Evolutionary conservation across 108 stramenopile genomes (phyloP).

Genomic region (Nitzschia putrida): DNA sequence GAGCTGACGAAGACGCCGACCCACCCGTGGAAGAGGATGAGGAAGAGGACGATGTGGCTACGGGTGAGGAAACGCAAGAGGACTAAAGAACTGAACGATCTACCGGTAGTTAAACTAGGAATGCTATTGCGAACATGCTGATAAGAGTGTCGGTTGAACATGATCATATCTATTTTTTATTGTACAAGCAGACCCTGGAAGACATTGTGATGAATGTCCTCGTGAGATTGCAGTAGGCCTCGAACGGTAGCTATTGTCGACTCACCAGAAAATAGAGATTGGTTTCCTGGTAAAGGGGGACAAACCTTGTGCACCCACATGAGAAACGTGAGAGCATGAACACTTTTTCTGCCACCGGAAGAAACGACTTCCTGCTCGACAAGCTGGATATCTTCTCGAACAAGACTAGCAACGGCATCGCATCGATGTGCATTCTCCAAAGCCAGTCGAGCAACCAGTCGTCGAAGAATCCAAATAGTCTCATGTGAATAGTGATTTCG

Average conservation of each 20-base stretch:
- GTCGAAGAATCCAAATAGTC: slow-evolving; percentile 34
- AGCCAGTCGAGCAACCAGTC: slow-evolving; percentile 14
- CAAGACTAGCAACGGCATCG: neutral
- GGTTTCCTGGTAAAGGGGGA: no score
- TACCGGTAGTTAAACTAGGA: no score
- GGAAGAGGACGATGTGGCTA: slow-evolving; percentile 1
- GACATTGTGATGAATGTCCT: no score
- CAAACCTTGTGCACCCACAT: neutral
- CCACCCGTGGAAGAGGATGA: neutral
- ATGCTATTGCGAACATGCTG: no score
- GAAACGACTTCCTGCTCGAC: neutral
- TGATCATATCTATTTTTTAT: no score
- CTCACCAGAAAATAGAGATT: no score
- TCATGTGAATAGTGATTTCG: slow-evolving; percentile 10
- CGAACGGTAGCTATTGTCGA: no score
- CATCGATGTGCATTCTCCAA: neutral
- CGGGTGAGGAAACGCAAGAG: neutral
- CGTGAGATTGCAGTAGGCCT: no score
- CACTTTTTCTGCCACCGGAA: neutral
- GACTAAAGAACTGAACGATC: no score
- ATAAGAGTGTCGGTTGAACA: no score
- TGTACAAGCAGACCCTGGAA: no score
- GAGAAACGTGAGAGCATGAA: slow-evolving; percentile 4
- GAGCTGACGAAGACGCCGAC: neutral
- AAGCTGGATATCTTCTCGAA: neutral